phyloP scores from a whole-genome alignment of 441 rosid species.

The Hura crepitans region DNA sequence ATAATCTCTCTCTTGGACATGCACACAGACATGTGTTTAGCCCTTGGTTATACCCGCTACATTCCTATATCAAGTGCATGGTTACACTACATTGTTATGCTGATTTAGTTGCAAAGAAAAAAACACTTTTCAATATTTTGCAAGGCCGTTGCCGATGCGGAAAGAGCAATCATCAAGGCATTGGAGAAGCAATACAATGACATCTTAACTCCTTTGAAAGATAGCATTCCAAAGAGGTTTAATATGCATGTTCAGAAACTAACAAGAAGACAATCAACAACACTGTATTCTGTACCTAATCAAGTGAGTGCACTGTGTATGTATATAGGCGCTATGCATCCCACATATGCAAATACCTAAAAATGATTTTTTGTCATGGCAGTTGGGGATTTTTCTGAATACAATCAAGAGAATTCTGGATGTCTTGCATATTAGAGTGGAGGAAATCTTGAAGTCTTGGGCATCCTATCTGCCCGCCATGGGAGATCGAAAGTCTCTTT shows the following conservation, averaged over 20 bases:
- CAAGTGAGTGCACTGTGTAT: constrained; percentile 50
- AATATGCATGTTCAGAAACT: constrained; percentile 95
- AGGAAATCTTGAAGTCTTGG: constrained; percentile 84
- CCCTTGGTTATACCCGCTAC: neutral
- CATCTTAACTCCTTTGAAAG: constrained; percentile 76
- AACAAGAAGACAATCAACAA: constrained; percentile 75
- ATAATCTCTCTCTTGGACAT: neutral
- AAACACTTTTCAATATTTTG: constrained; percentile 16
- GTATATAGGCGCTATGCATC: neutral
- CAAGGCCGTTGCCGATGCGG: constrained; percentile 76
- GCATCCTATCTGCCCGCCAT: constrained; percentile 68
- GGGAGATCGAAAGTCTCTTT: constrained; percentile 64
- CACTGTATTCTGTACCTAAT: constrained; percentile 68
- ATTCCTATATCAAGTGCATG: neutral
- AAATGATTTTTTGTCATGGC: constrained; percentile 26
- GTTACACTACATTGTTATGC: neutral
- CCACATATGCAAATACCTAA: constrained; percentile 13
- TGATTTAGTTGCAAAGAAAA: neutral
- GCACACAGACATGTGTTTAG: neutral
- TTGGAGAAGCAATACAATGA: constrained; percentile 88
- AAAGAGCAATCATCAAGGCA: constrained; percentile 81
- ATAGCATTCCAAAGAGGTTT: constrained; percentile 78
- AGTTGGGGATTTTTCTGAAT: constrained; percentile 85
- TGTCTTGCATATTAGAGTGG: constrained; percentile 74
- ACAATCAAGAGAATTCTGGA: constrained; percentile 92